Evolutionary conservation across 306 rosid genomes (phyloP).

Genomic region (Myrica gale): DNA sequence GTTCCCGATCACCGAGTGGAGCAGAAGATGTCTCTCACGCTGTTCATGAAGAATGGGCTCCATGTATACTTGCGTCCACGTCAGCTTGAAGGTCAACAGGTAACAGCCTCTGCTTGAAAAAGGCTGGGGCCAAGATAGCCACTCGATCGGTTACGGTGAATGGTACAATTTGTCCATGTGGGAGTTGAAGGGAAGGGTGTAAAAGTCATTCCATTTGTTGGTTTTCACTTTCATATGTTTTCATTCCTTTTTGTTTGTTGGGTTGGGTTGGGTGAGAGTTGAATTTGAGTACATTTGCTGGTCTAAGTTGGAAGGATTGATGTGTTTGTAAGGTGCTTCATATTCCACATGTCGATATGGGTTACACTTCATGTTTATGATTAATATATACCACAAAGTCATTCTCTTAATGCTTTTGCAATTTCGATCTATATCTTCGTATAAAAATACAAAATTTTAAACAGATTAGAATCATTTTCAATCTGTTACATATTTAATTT

Average conservation of each 20-base stretch:
- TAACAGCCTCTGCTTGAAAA: slow-evolving; percentile 15
- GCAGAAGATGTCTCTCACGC: slow-evolving; percentile 89
- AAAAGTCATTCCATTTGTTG: slow-evolving; percentile 13
- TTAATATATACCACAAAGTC: slow-evolving; percentile 21
- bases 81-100: slow-evolving; percentile 33
- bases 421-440: no score
- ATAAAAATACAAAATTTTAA: no score
- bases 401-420: neutral
- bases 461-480: no score
- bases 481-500: no score
- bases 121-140: slow-evolving; percentile 27
- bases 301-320: slow-evolving; percentile 32
- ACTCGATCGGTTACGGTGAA: neutral
- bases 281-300: slow-evolving; percentile 36
- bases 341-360: slow-evolving; percentile 28
- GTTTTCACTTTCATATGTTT: neutral
- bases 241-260: slow-evolving; percentile 15
- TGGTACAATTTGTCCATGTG: slow-evolving; percentile 10
- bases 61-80: slow-evolving; percentile 67
- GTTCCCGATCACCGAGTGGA: slow-evolving; percentile 82
- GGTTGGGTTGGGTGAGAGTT: slow-evolving; percentile 33
- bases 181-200: neutral
- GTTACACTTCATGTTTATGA: slow-evolving; percentile 30
- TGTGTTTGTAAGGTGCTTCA: slow-evolving; percentile 16
- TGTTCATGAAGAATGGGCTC: slow-evolving; percentile 88